Base-by-base conservation (phyloP, 164 flowering plant species). In the Sedum album region DNA sequence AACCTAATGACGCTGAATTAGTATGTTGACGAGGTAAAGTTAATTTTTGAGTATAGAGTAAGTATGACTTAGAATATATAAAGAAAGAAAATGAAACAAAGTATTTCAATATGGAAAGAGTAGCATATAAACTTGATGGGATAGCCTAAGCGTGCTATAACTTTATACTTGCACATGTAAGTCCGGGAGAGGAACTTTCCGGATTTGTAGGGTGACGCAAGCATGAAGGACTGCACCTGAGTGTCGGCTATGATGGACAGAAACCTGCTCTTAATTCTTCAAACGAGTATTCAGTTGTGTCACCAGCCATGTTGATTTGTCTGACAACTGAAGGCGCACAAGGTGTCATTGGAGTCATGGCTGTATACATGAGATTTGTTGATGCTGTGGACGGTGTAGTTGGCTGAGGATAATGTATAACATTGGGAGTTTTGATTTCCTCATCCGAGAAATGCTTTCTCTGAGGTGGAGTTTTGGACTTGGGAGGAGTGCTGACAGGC, bases 321-420 rank as follows among this genome's bases (percentile, higher is more conserved):
- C 62, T 57, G 62, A 57, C 31, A 13, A 57, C 62, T 26, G 33
- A 28, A 13, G 62, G 33, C 55, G 48, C 25, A 14, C 72, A 57
- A 28, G 82, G 78, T 6, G 83, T 69, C 4, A 71, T 70, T 57
- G 83, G 80, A 10, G 80, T 78, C 18, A 36, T 70, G 60, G 80
- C 79, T 6, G 75, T 66, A 49, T 73, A 74, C 82, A 81, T 79
- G 0, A 75, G 72, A 49, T 36, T 13, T 3, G 62, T 68, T 4
- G 80, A 76, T 30, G 74, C 66, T 3, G 81, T 76, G 35, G 73
- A 61, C 65, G 86, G 75, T 48, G 79, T 79, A 11, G 62, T 10
- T 0, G 82, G 78, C 49, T 71, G 35, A 13, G 81, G 77, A 60
- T 70, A 65, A 62, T 73, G 71, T 69, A 75, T 64, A 5, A 63